phyloP scores from a whole-genome alignment of 1,284 basidiomycete genomes.

The Ustilago xerochloae region DNA sequence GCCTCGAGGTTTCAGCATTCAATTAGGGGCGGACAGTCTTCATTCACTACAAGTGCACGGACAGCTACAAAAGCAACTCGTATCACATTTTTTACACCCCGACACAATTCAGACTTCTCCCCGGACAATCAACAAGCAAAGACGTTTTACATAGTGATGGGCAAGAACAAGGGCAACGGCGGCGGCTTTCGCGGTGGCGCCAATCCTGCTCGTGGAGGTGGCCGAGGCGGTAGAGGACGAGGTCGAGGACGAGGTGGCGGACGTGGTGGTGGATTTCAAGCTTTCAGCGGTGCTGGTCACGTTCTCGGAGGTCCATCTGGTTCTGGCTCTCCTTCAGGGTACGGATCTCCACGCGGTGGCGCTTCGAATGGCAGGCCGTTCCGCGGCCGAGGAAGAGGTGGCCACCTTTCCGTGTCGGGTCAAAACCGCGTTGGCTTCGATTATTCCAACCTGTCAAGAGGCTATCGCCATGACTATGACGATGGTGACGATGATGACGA shows the following conservation, averaged over 20 bases:
- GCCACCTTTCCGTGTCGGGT: slow-evolving; percentile 35
- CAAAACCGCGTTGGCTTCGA: slow-evolving; percentile 52
- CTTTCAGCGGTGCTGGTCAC: slow-evolving; percentile 28
- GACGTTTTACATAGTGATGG: slow-evolving; percentile 11
- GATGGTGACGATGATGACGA: slow-evolving; percentile 9
- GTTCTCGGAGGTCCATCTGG: slow-evolving; percentile 14
- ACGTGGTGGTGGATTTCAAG: slow-evolving; percentile 19
- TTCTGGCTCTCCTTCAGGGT: slow-evolving; percentile 9
- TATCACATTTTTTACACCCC: neutral
- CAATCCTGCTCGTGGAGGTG: slow-evolving; percentile 9
- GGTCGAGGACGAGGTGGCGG: slow-evolving; percentile 24
- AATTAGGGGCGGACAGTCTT: neutral
- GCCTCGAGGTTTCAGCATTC: neutral
- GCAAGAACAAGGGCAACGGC: slow-evolving; percentile 31
- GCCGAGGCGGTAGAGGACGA: slow-evolving; percentile 14
- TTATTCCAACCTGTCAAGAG: slow-evolving; percentile 35
- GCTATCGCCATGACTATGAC: slow-evolving; percentile 10
- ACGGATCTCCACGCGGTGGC: slow-evolving; percentile 35
- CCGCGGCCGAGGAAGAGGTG: slow-evolving; percentile 39
- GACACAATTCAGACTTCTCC: neutral
- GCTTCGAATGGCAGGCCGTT: slow-evolving; percentile 13
- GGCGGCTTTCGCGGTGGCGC: slow-evolving; percentile 19
- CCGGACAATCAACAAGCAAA: neutral
- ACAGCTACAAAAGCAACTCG: neutral
- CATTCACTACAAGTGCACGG: neutral